Evolutionary conservation across 2,329 filamentous ascomycete species (phyloP).

Genomic region (Cladosporium colombiae): DNA sequence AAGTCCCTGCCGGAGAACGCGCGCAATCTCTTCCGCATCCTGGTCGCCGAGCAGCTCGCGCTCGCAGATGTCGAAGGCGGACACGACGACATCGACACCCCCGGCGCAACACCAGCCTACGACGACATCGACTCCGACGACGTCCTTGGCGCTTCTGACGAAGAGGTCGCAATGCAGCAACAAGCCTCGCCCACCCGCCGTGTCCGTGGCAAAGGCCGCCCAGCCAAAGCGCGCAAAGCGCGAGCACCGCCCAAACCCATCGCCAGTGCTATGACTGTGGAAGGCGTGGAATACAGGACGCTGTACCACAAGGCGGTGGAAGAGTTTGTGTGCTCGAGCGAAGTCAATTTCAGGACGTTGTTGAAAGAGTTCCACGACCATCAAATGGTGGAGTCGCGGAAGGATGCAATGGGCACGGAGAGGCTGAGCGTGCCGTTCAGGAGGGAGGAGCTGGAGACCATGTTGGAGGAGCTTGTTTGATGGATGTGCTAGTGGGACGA

Average conservation of each 20-base stretch:
- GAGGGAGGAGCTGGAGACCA: conserved; percentile 83
- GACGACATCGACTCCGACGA: conserved; percentile 35
- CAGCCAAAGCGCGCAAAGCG: conserved; percentile 26
- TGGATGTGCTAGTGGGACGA: background rate
- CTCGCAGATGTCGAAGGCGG: conserved; percentile 54
- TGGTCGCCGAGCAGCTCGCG: conserved; percentile 81
- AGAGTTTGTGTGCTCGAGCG: conserved; percentile 94
- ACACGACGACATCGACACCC: conserved; percentile 42
- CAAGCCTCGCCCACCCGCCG: conserved; percentile 33
- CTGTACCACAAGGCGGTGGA: conserved; percentile 95
- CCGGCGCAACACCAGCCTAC: conserved; percentile 16
- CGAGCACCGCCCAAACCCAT: conserved; percentile 15
- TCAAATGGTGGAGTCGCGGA: conserved; percentile 89
- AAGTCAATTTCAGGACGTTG: conserved; percentile 91
- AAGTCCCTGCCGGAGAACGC: conserved; percentile 91
- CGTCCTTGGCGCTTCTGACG: conserved; percentile 30
- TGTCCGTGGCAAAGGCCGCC: conserved; percentile 26
- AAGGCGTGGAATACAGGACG: conserved; percentile 84
- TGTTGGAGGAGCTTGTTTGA: conserved; percentile 71
- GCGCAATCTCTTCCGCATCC: conserved; percentile 77
- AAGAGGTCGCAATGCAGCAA: conserved; percentile 35
- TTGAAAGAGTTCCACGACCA: conserved; percentile 98
- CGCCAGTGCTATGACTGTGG: conserved; percentile 13
- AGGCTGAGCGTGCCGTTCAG: conserved; percentile 81
- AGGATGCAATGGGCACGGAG: conserved; percentile 83